Conservation (phyloP, 768 basidiomycete species). For the Nidularia pulvinata region DNA sequence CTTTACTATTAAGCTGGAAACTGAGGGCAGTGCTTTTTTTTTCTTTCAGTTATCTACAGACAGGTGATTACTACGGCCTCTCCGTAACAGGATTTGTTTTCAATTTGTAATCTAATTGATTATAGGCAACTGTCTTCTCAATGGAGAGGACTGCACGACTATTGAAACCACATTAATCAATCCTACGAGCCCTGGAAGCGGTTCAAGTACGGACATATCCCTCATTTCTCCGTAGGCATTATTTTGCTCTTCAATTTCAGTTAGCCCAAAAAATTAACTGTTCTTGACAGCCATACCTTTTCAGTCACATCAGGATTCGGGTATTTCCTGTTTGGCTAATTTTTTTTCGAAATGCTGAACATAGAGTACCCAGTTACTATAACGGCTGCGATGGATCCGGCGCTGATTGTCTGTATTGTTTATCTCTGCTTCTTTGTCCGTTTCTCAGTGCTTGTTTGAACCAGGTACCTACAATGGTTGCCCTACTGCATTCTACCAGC, state of each 20-base stretch:
- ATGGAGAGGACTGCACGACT: conserved; percentile 26
- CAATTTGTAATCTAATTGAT: too few species aligned
- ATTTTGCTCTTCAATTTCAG: background rate
- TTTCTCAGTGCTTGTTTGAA: background rate
- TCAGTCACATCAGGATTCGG: conserved; percentile 25
- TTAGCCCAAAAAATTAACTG: background rate
- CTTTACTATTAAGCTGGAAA: too few species aligned
- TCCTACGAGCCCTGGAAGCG: conserved; percentile 19
- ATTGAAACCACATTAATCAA: conserved; percentile 26
- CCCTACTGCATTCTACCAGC: conserved; percentile 17
- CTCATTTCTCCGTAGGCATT: conserved; percentile 22
- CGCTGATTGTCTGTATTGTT: conserved; percentile 15
- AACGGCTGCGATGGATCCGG: conserved; percentile 22
- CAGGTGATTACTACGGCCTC: conserved; percentile 20
- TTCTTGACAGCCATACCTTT: conserved; percentile 17
- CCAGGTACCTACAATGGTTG: conserved; percentile 20
- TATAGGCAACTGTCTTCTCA: too few species aligned
- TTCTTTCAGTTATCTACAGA: background rate
- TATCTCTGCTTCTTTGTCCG: background rate
- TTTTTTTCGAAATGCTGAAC: background rate
- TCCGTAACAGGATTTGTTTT: too few species aligned
- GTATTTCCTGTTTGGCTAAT: conserved; percentile 7
- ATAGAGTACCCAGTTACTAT: conserved; percentile 11
- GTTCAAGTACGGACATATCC: conserved; percentile 25
- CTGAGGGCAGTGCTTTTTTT: too few species aligned